Evolutionary conservation across 768 basidiomycete genomes (phyloP), one percentile per base, ranked within the genome.

Genomic region (Boletus pseudo-olivaceus): DNA sequence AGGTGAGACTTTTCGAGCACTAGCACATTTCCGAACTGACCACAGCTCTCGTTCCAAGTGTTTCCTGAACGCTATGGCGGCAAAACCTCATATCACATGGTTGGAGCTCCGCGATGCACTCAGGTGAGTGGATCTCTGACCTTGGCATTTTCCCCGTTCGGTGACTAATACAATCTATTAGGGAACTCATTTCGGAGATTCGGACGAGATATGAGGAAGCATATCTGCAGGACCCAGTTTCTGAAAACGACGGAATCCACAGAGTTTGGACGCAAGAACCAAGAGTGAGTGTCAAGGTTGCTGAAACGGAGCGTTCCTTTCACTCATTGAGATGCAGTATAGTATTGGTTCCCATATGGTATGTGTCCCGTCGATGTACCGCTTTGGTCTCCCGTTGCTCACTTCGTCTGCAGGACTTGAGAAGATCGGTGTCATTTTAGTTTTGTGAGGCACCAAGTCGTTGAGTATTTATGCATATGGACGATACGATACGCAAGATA

Each of bases 1-100:
- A 60, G 66, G 67, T 68, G 17, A 3, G 5, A 7, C 15, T 0
- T 43, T 29, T 34, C 10, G 17, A n/a, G 5, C n/a, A 27, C n/a
- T 7, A 23, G 14, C 32, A 7, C 7, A 37, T 40, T 34, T 39
- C 8, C 2, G 1, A 26, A 33, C 41, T 56, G 37, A 58, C 39
- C 9, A 20, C 14, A 5, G 5, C 27, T 42, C 23, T 17, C 9
- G 5, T 45, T 45, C 29, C 29, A 41, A 66, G 65, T 65, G 60
- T 26, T 66, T 66, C 42, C 1, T 67, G 14, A 39, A 65, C 19
- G 62, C 34, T 20, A 47, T 53, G 20, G 37, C 4, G 10, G 12
- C 23, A 23, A 62, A 47, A 19, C 53, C 58, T 1, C 4, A 53
- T 6, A 56, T 58, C 5, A 62, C 65, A 5, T 67, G 65, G 64